phyloP scores from a whole-genome alignment of 805 yeast species.

The Helenozyma baotianmanensis region DNA sequence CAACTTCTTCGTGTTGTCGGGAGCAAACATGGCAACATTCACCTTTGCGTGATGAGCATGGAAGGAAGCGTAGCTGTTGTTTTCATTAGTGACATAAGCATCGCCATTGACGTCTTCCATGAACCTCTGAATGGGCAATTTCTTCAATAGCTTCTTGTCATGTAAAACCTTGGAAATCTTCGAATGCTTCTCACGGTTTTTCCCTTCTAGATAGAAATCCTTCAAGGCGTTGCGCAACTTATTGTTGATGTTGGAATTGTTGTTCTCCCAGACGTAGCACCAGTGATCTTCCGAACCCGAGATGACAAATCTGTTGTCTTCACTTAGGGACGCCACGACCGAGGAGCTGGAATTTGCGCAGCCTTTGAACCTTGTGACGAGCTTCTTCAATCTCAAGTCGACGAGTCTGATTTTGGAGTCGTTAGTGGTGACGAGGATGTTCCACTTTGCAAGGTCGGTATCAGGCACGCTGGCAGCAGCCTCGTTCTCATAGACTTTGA shows the following conservation, averaged over 20 bases:
- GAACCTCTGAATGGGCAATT: constrained; percentile 18
- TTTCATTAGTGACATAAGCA: constrained; percentile 39
- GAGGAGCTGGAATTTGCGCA: constrained; percentile 66
- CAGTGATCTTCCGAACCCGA: constrained; percentile 87
- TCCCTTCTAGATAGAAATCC: constrained; percentile 33
- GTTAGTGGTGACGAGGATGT: constrained; percentile 62
- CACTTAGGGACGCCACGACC: constrained; percentile 61
- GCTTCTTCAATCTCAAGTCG: constrained; percentile 46
- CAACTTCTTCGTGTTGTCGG: constrained; percentile 57
- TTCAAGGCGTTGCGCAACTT: constrained; percentile 30
- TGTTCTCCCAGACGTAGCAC: constrained; percentile 74
- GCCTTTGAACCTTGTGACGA: constrained; percentile 72
- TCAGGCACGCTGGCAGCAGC: constrained; percentile 5
- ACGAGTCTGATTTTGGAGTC: constrained; percentile 75
- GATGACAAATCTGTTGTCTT: constrained; percentile 53
- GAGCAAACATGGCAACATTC: constrained; percentile 77
- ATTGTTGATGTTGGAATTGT: constrained; percentile 38
- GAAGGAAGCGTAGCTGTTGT: constrained; percentile 61
- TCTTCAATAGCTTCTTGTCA: constrained; percentile 26
- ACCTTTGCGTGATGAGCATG: constrained; percentile 74
- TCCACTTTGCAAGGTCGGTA: constrained; percentile 19
- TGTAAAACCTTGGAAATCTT: constrained; percentile 24
- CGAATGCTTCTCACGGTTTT: constrained; percentile 30
- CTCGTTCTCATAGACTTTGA: constrained; percentile 43
- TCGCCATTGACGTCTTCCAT: constrained; percentile 21